Evolutionary conservation across 805 yeast genomes (phyloP), one percentile per base, ranked within the genome.

Genomic region (Yarrowia sp.): DNA sequence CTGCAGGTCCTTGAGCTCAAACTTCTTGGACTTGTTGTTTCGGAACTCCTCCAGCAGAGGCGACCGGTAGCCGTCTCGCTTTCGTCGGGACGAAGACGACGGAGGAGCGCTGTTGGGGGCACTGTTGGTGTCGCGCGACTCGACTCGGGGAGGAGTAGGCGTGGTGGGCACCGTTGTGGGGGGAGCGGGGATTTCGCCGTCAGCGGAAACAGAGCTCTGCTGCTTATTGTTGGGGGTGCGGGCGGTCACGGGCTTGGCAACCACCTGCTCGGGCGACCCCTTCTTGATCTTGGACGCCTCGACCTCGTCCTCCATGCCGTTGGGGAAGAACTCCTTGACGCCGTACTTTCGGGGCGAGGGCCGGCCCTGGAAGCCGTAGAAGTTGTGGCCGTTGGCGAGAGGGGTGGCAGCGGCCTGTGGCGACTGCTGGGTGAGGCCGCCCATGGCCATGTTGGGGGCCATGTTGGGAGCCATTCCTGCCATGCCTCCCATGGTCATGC

Each of bases 1-100:
- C 72, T 87, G 85, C 43, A 94, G 87, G 75, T 91, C 97, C 70
- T 83, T 85, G 72, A 95, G 81, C 40, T 82, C 82, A 76, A 86
- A 89, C 70, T 87, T 86, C 59, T 86, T 88, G 69, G 82, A 83
- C 71, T 82, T 82, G 74, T 87, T 88, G 70, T 86, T 84, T 66
- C 97, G 85, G 71, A 94, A 91, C 74, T 91, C 96, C 76, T 93
- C 98, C 70, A 94, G 79, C 49, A 92, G 79, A 11, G 97, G 93
- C 14, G 67, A 63, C 26, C 67, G 19, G 56, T 63, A 63, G 19
- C 56, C 53, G 22, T 63, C 67, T 10, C 67, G 56, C 56, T 58
- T 66, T 40, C 69, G 41, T 19, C 69, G 69, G 35, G 65, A 59
- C 32, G 64, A 40, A 11, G 63, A 43, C 41, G 65, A 14, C 15